Conservation (phyloP, 371 early-diverging fungal genomes). For the Mucor irregularis region DNA sequence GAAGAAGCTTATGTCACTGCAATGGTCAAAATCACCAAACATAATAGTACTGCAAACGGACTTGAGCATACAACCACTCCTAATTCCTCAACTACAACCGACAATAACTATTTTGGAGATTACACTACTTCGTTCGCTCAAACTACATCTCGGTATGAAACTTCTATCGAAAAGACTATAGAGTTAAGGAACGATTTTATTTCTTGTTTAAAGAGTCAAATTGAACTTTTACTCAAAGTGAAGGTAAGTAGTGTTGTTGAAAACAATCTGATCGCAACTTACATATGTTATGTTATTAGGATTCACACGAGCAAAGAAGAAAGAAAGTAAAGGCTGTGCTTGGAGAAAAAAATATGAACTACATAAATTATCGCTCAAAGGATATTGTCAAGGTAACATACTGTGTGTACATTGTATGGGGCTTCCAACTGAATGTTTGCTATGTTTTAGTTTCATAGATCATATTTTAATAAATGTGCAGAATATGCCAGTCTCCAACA, state of each 20-base stretch:
- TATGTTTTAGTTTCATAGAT: slow-evolving; percentile 51
- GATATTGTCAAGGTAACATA: slow-evolving; percentile 44
- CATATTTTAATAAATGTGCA: slow-evolving; percentile 42
- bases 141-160: slow-evolving; percentile 32
- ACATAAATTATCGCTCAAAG: slow-evolving; percentile 34
- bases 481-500: slow-evolving; percentile 41
- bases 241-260: slow-evolving; percentile 9
- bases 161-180: slow-evolving; percentile 35
- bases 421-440: too few relatives aligned
- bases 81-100: slow-evolving; percentile 7
- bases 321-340: slow-evolving; percentile 36
- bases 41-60: background rate
- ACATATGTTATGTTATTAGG: slow-evolving; percentile 9
- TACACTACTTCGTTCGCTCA: slow-evolving; percentile 25
- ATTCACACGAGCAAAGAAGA: slow-evolving; percentile 37
- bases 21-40: slow-evolving; percentile 31
- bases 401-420: too few relatives aligned
- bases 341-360: slow-evolving; percentile 38
- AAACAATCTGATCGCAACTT: slow-evolving; percentile 1
- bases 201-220: slow-evolving; percentile 16
- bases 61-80: background rate
- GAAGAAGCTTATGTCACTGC: slow-evolving; percentile 42
- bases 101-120: slow-evolving; percentile 27
- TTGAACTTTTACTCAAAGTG: slow-evolving; percentile 19
- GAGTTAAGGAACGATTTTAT: slow-evolving; percentile 22